phyloP scores from a whole-genome alignment of 75 land plant species.

The Picea glauca region DNA sequence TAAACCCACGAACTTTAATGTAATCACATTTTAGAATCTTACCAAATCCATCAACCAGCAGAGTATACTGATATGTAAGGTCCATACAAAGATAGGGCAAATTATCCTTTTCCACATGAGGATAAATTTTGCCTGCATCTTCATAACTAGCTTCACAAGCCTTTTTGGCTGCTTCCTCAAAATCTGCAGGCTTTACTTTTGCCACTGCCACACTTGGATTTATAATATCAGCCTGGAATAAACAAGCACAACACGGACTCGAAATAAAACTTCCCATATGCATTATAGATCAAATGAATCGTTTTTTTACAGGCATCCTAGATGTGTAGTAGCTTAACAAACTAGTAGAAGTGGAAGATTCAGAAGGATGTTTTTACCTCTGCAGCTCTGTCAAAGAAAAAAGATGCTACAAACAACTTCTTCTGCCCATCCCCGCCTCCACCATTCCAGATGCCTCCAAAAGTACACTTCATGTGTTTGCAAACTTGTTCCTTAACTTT shows the following conservation, averaged over 20 bases:
- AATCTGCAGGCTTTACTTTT: slow-evolving; percentile 56
- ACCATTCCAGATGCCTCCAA: slow-evolving; percentile 94
- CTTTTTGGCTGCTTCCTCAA: slow-evolving; percentile 61
- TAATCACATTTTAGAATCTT: slow-evolving; percentile 17
- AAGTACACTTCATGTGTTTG: slow-evolving; percentile 77
- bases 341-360: not conserved
- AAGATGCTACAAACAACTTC: slow-evolving; percentile 81
- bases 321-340: not conserved
- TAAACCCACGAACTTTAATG: not conserved
- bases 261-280: not conserved
- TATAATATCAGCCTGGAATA: slow-evolving; percentile 59
- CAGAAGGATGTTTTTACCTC: slow-evolving; percentile 34
- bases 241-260: not conserved
- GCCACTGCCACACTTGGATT: slow-evolving; percentile 37
- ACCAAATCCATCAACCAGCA: slow-evolving; percentile 95
- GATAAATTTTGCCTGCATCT: slow-evolving; percentile 45
- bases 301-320: not conserved
- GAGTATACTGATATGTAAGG: slow-evolving; percentile 67
- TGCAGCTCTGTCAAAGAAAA: slow-evolving; percentile 82
- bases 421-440: slow-evolving; percentile 96
- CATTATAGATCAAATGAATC: not conserved
- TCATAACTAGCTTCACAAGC: slow-evolving; percentile 52
- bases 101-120: slow-evolving; percentile 38
- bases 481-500: slow-evolving; percentile 59
- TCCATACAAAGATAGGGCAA: slow-evolving; percentile 93